These are phyloP conservation scores for Chrysanthemum lavandulifolium DNA, from an alignment of 129 eudicot species.

Conservation along the genomic window DNA sequence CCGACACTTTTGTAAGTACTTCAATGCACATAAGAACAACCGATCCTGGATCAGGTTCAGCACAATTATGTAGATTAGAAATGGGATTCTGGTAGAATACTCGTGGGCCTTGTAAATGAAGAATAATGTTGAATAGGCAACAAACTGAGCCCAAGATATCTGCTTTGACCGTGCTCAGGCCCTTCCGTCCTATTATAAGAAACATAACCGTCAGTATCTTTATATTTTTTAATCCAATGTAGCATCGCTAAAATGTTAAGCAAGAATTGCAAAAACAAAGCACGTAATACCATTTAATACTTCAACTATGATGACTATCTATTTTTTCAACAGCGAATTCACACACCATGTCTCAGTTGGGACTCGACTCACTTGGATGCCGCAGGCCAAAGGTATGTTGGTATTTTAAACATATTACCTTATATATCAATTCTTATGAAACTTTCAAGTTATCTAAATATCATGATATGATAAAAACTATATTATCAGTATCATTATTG, in stretches of 20 bases:
- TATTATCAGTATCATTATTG: too few relatives aligned
- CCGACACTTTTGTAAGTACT: constrained; percentile 63
- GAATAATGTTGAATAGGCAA: constrained; percentile 69
- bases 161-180: constrained; percentile 44
- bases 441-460: too few relatives aligned
- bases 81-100: constrained; percentile 40
- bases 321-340: background rate
- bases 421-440: too few relatives aligned
- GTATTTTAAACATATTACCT: too few relatives aligned
- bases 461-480: too few relatives aligned
- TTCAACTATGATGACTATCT: background rate
- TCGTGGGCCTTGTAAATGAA: constrained; percentile 63
- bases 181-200: constrained; percentile 55
- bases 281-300: background rate
- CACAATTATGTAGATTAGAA: constrained; percentile 18
- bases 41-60: constrained; percentile 77
- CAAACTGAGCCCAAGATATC: constrained; percentile 56
- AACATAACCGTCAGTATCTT: constrained; percentile 11
- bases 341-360: too few relatives aligned
- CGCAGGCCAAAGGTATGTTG: too few relatives aligned
- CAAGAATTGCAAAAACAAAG: background rate
- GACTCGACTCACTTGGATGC: too few relatives aligned
- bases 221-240: background rate
- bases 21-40: constrained; percentile 79
- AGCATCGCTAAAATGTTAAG: background rate